phyloP scores from a whole-genome alignment of 129 eudicot genomes.

The Gnaphalium uliginosum region DNA sequence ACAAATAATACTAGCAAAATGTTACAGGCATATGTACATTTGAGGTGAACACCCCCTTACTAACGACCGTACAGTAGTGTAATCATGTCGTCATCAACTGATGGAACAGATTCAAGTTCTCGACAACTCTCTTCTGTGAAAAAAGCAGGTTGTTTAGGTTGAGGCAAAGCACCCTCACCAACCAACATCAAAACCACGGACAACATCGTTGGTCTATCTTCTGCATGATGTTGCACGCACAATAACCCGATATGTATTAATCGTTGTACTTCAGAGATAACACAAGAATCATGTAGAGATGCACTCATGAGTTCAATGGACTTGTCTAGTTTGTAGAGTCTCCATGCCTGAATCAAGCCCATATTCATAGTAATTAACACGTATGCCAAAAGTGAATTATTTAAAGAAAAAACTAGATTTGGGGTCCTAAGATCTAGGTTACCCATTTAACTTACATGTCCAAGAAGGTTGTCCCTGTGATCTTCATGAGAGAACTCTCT shows the following conservation, averaged over 20 bases:
- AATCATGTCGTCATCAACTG: conserved; percentile 16
- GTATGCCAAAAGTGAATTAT: background rate
- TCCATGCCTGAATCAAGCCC: conserved; percentile 30
- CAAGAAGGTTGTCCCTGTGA: conserved; percentile 45
- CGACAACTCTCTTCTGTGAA: conserved; percentile 3
- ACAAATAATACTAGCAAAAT: too few species aligned
- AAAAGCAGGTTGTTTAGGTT: conserved; percentile 37
- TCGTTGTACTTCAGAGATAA: conserved; percentile 21
- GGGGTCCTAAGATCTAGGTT: too few species aligned
- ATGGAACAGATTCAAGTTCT: conserved; percentile 11
- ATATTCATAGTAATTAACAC: background rate
- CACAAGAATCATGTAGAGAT: conserved; percentile 16
- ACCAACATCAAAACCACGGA: conserved; percentile 48
- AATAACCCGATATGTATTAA: conserved; percentile 43
- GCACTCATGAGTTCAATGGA: conserved; percentile 22
- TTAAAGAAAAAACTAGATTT: background rate
- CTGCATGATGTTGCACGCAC: conserved; percentile 49
- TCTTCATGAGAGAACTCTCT: conserved; percentile 41
- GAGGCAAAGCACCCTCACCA: conserved; percentile 36
- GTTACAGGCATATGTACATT: too few species aligned
- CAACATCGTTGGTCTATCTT: conserved; percentile 55
- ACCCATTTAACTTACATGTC: conserved; percentile 44
- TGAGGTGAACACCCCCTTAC: too few species aligned
- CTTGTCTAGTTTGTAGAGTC: conserved; percentile 23
- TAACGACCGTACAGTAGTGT: conserved; percentile 21